Conservation (phyloP, 306 rosid genomes). For the Lathyrus aphaca region DNA sequence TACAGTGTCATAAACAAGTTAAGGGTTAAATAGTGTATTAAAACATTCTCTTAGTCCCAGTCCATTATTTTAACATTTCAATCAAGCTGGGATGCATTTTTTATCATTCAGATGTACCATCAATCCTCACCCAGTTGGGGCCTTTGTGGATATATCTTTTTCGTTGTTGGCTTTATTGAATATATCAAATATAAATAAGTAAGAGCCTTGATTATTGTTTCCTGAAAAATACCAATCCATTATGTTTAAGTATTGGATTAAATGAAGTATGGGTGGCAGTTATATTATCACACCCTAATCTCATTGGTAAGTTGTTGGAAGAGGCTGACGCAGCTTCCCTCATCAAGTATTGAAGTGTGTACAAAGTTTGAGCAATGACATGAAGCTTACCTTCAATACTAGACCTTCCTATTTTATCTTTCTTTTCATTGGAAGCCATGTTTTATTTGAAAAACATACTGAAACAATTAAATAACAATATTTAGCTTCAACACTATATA, state of each 20-base stretch:
- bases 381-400: constrained; percentile 16
- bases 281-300: constrained; percentile 6
- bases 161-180: constrained; percentile 7
- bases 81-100: constrained; percentile 8
- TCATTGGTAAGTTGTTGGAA: constrained; percentile 12
- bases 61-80: background rate
- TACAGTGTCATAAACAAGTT: constrained; percentile 1
- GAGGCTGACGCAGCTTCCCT: constrained; percentile 18
- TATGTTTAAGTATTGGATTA: constrained; percentile 8
- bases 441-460: constrained; percentile 5
- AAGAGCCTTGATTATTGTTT: background rate
- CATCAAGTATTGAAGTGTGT: background rate
- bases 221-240: background rate
- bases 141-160: constrained; percentile 16
- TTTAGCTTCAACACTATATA: constrained; percentile 10
- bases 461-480: background rate
- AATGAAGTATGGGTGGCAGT: constrained; percentile 14
- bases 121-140: background rate
- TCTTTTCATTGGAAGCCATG: constrained; percentile 13
- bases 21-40: constrained; percentile 4
- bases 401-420: background rate
- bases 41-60: background rate
- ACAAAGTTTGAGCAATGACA: constrained; percentile 15
- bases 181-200: constrained; percentile 8
- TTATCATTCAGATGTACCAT: background rate